Base-by-base conservation (phyloP, 805 yeast species). In the Metschnikowia vanudenii region DNA sequence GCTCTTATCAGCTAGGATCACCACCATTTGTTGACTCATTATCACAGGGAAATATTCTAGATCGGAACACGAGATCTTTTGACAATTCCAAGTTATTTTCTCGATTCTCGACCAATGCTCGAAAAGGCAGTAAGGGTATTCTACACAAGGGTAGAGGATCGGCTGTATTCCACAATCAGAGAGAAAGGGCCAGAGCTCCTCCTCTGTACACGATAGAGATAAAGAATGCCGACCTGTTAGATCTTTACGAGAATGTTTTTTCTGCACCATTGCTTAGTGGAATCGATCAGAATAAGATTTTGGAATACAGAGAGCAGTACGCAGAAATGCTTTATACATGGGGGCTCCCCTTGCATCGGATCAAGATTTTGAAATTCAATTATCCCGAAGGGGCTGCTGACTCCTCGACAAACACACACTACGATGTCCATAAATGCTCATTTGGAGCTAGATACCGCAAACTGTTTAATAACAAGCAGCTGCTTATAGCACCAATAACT, bases 341-440 rank as follows among this genome's bases (percentile, higher is more conserved):
- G 97, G 95, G 94, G 0, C 71, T 90, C 16, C 86, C 90, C 0
- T 76, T 86, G n/a, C 80, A 84, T 52, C 67, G 96, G 36, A 81
- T 88, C 24, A 91, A 91, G 57, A 78, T 91, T 10, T 62, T 88
- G 46, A 89, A 91, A 64, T 79, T 80, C 68, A 85, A 84, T 56
- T 76, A 75, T 49, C 64, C 77, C 3, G 50, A 58, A 13, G 43
- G 29, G 4, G 11, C 31, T n/a, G n/a, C 14, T 6, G 30, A 32
- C 29, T 22, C 37, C 8, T n/a, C 35, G 18, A 16, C 35, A 5
- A 30, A 30, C 38, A 59, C 67, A 22, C 61, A 50, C 17, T 61
- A 59, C 39, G 67, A 61, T 16, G 65, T 60, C 6, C 76, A 73
- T 49, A 60, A 61, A 32, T 71, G 75, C 36, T 48, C 55, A 39